These are phyloP conservation scores for Aspergillus fumigatus DNA, from an alignment of 2,329 filamentous ascomycete species.

Conservation along the genomic window DNA sequence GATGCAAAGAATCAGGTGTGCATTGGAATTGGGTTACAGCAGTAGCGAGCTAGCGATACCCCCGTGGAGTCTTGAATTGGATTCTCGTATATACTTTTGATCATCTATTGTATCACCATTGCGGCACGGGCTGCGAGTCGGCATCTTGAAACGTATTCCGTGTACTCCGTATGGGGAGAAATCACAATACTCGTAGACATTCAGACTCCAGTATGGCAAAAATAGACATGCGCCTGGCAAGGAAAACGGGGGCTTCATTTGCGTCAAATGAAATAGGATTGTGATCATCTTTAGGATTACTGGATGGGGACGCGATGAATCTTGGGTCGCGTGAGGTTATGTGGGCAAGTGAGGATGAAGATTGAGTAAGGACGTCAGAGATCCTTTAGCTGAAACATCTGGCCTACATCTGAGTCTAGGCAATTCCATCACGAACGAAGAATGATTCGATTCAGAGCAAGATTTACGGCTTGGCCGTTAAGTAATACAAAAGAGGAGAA, in stretches of 20 bases:
- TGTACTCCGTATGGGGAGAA: neutral
- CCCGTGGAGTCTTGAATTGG: neutral
- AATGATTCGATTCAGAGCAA: neutral
- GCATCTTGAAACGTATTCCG: neutral
- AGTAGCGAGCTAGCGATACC: constrained; percentile 5
- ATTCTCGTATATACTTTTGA: constrained; percentile 11
- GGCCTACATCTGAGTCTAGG: neutral
- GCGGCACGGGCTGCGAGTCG: neutral
- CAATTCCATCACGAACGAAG: neutral
- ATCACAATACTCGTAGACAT: neutral
- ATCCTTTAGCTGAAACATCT: neutral
- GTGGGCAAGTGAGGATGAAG: neutral
- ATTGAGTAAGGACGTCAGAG: neutral
- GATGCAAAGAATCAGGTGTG: neutral
- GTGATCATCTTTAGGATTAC: constrained; percentile 16
- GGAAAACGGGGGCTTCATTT: neutral
- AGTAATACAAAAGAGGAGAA: neutral
- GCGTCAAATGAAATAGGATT: constrained; percentile 4
- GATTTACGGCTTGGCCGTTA: neutral
- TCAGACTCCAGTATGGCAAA: neutral
- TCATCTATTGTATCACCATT: neutral
- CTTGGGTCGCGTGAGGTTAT: constrained; percentile 3
- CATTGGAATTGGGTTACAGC: neutral
- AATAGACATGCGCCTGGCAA: neutral
- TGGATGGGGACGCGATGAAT: constrained; percentile 3